phyloP scores from a whole-genome alignment of 1,284 basidiomycete genomes.

The Coriolopsis trogii region DNA sequence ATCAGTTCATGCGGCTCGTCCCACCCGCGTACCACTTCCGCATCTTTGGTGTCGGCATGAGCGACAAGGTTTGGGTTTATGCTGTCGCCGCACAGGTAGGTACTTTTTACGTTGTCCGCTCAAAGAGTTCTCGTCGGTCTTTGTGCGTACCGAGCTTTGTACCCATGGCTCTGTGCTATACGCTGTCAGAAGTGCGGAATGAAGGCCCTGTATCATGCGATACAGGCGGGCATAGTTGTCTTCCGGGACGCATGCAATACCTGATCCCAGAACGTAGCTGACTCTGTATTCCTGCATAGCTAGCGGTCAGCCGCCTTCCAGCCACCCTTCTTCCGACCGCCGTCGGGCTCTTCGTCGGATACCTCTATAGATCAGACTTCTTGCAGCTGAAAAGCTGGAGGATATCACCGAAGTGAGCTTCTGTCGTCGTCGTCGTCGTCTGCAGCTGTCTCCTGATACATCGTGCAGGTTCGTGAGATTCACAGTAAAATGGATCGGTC shows the following conservation, averaged over 20 bases:
- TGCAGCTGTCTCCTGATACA: not conserved
- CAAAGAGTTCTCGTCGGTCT: not conserved
- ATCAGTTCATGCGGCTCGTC: conserved; percentile 79
- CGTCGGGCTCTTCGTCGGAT: conserved; percentile 70
- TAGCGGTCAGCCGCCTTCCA: conserved; percentile 68
- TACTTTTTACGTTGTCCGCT: not conserved
- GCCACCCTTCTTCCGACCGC: conserved; percentile 61
- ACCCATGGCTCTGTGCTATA: not conserved
- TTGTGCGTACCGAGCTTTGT: not conserved
- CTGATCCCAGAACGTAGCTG: too few species aligned
- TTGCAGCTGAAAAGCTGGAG: conserved; percentile 70
- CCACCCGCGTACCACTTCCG: conserved; percentile 77
- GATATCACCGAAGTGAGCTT: conserved; percentile 47
- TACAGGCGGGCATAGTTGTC: not conserved
- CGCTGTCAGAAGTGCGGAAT: too few species aligned
- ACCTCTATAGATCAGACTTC: conserved; percentile 80
- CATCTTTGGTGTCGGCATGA: conserved; percentile 74
- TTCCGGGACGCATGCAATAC: not conserved
- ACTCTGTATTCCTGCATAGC: conserved; percentile 42
- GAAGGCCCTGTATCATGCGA: too few species aligned
- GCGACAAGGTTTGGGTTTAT: conserved; percentile 76
- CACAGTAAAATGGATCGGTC: conserved; percentile 25
- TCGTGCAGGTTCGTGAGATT: conserved; percentile 13
- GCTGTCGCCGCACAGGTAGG: conserved; percentile 68
- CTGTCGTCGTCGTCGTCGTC: not conserved